These are phyloP conservation scores for Narthecium ossifragum DNA, from an alignment of 106 monocot genomes.

Conservation along the genomic window DNA sequence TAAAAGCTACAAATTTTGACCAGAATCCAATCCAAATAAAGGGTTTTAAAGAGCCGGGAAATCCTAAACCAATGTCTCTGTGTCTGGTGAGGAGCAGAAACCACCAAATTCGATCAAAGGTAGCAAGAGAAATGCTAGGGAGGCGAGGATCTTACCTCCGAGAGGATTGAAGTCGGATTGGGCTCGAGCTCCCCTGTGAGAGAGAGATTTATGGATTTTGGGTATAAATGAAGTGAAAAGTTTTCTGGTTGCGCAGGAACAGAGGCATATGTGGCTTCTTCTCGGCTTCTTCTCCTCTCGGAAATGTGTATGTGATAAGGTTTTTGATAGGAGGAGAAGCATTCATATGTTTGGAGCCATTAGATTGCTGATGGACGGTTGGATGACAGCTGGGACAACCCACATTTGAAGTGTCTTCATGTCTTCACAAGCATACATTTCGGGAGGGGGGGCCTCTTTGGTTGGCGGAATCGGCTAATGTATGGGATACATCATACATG, in stretches of 20 bases:
- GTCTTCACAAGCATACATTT: too few relatives aligned
- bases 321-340: constrained; percentile 14
- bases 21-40: too few relatives aligned
- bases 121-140: neutral
- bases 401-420: too few relatives aligned
- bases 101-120: too few relatives aligned
- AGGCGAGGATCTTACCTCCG: neutral
- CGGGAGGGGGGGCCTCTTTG: too few relatives aligned
- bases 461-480: too few relatives aligned
- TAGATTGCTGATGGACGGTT: too few relatives aligned
- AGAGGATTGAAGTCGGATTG: neutral
- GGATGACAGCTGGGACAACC: too few relatives aligned
- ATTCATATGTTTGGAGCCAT: too few relatives aligned
- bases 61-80: too few relatives aligned
- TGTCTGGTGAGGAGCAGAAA: too few relatives aligned
- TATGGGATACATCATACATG: too few relatives aligned
- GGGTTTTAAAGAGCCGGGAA: neutral
- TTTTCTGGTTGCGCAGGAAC: neutral
- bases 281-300: neutral
- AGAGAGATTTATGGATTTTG: neutral
- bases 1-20: constrained; percentile 1
- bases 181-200: neutral
- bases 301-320: constrained; percentile 27
- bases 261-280: constrained; percentile 14
- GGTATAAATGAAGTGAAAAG: neutral